Base-by-base conservation (phyloP, 2,329 filamentous ascomycete genomes). In the Alternaria gaisen region DNA sequence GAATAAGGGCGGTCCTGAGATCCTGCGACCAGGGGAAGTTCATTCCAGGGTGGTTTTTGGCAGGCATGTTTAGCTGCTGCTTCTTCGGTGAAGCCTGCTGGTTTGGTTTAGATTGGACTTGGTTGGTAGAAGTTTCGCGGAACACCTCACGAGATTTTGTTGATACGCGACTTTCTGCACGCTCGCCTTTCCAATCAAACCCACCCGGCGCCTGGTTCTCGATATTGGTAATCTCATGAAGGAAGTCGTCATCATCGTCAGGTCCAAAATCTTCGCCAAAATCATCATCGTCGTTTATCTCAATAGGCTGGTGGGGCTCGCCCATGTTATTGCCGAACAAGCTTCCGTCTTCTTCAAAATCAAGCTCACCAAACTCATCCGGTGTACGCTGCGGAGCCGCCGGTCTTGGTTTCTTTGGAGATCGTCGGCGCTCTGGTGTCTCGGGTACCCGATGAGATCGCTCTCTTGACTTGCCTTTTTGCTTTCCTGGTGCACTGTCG, bases 11-110 rank as follows among this genome's bases (percentile, higher is more conserved):
- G 55, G 83, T 85, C 67, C 90, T 90, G 24, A 99, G 91, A 70
- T 98, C 94, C 43, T 86, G 84, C 16, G 94, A 97, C 95, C 96
- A 99, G 5, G 88, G 83, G 71, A 71, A 68, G 20, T 72, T 73
- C 75, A 77, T 76, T 5, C 72, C 73, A 6, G 89, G 83, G 71
- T 71, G 63, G n/a, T 71, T 75, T 65, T 73, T 75, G 3, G 68
- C 70, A 36, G 67, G 66, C 58, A 70, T 69, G 44, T 64, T 68
- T 26, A 68, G 53, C 14, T 70, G 65, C 18, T 72, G 50, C 36
- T 77, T 77, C 56, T 72, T 70, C 10, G 75, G 75, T 24, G 75
- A 75, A 32, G 53, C 20, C 26, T 64, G 67, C 47, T 48, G 54
- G 18, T 67, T 56, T 40, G 60, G 63, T 58, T 66, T 65, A 50